Base-by-base conservation (phyloP, 179 eudicot species). In the Spergularia azorica region DNA sequence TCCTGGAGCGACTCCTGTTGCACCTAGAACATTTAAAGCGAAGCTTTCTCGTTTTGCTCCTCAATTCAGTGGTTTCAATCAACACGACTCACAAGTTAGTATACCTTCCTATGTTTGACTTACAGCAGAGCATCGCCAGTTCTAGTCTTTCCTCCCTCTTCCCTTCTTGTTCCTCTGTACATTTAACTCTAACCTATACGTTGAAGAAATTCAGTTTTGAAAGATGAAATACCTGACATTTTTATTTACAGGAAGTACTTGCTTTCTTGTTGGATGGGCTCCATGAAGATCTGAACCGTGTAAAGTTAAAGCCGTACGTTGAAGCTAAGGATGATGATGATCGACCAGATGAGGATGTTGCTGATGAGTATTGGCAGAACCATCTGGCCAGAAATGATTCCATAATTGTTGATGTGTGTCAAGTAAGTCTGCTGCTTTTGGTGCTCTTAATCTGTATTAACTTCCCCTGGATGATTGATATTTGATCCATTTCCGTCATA, bases 261-360 rank as follows among this genome's bases (percentile, higher is more conserved):
- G 91, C 97, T 46, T 93, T 93, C 85, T 77, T 95, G 82, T 88
- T 95, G 88, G 98, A 93, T 80, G 98, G 98, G 74, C 98, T 95
- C 50, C 99, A 95, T 82, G 99, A 95, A 88, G 98, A 91, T 88
- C 83, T 95, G 80, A 95, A 95, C 76, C 98, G 98, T 75, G 99
- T 95, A 72, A 93, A 90, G 81, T 83, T 85, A 78, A 91, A 93
- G 81, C 99, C 98, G n/a, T 91, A 93, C 80, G 82, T 83, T 76
- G 97, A 93, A 89, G 92, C 80, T 60, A 91, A 91, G 81, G 97
- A 93, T 87, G 96, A 88, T 70, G 96, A 91, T 87, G 91, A 82
- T 68, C 86, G 98, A 58, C 86, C 90, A 74, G 98, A 95, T 81
- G 98, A 95, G 80, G 96, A 91, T 74, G 85, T 91, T 41, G 94